Percentiles rank a stretch among this genome's conserved stretches.
These are phyloP conservation scores for Cryphonectria nitschkei DNA, from an alignment of 2,329 filamentous ascomycete species.

Conservation along the genomic window DNA sequence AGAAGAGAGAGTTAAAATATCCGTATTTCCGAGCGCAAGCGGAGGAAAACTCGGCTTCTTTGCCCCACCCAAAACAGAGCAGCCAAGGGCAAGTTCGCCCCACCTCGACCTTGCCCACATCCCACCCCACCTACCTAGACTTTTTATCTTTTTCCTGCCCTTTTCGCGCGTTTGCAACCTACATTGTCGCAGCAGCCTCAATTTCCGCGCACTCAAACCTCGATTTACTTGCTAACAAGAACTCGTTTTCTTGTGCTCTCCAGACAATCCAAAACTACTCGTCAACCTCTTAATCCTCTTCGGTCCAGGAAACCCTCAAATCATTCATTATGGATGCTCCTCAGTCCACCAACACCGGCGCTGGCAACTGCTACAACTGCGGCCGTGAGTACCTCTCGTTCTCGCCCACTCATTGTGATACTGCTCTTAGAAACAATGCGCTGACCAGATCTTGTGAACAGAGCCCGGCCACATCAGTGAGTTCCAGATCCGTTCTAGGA, in stretches of 20 bases:
- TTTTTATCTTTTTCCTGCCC: constrained; percentile 18
- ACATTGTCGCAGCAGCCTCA: constrained; percentile 7
- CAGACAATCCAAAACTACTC: background rate
- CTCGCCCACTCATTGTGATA: background rate
- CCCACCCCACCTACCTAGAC: constrained; percentile 8
- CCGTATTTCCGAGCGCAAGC: constrained; percentile 11
- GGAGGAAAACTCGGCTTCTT: constrained; percentile 18
- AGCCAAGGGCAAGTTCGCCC: constrained; percentile 17
- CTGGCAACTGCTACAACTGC: constrained; percentile 73
- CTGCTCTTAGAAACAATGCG: background rate
- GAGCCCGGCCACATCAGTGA: constrained; percentile 69
- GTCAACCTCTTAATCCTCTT: background rate
- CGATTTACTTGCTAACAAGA: constrained; percentile 1
- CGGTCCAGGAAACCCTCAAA: background rate
- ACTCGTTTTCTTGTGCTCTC: background rate
- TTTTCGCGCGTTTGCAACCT: constrained; percentile 25
- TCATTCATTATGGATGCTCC: constrained; percentile 16
- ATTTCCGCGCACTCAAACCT: background rate
- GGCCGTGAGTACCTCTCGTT: constrained; percentile 60
- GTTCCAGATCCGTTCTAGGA: constrained; percentile 9
- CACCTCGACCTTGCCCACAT: constrained; percentile 11
- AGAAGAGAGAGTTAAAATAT: background rate
- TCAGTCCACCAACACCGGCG: constrained; percentile 9
- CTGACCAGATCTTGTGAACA: constrained; percentile 26
- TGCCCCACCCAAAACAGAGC: constrained; percentile 2